Conservation (phyloP, 306 rosid genomes). For the Styphnolobium japonicum region DNA sequence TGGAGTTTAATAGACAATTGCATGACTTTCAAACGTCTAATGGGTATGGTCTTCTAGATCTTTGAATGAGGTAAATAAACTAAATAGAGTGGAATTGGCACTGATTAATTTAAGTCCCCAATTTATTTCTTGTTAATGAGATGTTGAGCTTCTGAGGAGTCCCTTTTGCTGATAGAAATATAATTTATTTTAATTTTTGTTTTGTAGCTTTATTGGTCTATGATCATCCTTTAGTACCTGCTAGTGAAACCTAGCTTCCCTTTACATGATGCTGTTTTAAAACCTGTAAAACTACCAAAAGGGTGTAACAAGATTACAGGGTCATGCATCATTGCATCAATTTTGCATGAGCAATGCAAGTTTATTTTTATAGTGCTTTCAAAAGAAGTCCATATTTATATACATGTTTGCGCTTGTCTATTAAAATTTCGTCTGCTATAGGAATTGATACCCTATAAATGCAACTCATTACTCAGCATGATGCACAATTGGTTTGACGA, state of each 20-base stretch:
- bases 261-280: background rate
- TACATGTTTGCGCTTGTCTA: background rate
- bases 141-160: background rate
- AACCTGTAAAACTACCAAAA: background rate
- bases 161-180: background rate
- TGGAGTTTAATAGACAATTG: no score
- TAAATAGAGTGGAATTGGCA: background rate
- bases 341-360: background rate
- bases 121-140: background rate
- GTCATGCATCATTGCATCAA: background rate
- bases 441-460: background rate
- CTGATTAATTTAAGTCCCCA: background rate
- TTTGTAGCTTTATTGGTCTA: background rate
- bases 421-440: background rate
- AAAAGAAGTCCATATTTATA: background rate
- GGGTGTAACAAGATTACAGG: background rate
- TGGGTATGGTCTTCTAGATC: no score
- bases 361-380: background rate
- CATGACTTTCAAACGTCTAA: no score
- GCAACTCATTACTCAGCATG: background rate
- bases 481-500: background rate
- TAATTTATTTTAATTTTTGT: background rate
- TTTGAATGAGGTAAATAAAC: no score
- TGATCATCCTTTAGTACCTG: background rate
- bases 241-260: background rate